Evolutionary conservation across 2,329 filamentous ascomycete species (phyloP).

Genomic region (Alternaria panax): DNA sequence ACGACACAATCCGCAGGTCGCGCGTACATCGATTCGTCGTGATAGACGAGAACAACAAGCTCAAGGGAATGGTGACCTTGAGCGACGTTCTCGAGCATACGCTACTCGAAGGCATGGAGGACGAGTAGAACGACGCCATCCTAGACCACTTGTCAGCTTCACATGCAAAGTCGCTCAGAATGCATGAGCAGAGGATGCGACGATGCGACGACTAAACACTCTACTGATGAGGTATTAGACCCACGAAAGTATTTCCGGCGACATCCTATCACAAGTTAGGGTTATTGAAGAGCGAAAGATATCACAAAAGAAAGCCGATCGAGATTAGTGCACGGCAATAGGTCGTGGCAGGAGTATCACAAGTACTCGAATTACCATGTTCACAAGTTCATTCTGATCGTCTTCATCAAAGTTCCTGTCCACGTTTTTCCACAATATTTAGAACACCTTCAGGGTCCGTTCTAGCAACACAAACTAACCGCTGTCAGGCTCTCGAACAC

Average conservation of each 20-base stretch:
- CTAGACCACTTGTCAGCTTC: constrained; percentile 7
- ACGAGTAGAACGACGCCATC: constrained; percentile 30
- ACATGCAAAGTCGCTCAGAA: constrained; percentile 3
- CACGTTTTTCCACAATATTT: no score
- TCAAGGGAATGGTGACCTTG: constrained; percentile 89
- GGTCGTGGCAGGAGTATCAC: background rate
- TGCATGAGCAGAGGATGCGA: background rate
- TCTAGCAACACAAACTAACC: background rate
- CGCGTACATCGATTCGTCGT: constrained; percentile 92
- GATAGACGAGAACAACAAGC: constrained; percentile 84
- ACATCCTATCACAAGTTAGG: background rate
- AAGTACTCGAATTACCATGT: background rate
- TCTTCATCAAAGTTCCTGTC: background rate
- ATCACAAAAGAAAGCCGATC: background rate
- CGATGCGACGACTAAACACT: constrained; percentile 11
- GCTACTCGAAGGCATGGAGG: constrained; percentile 76
- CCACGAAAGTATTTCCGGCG: background rate
- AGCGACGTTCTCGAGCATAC: constrained; percentile 98
- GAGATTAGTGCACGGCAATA: background rate
- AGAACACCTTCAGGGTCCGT: background rate
- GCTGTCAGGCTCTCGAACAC: background rate
- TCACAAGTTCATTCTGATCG: background rate
- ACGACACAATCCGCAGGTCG: constrained; percentile 94
- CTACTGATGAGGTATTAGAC: background rate
- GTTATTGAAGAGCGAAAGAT: background rate